Conservation (phyloP, 176 grass and related monocot species). For the Oryza meridionalis region DNA sequence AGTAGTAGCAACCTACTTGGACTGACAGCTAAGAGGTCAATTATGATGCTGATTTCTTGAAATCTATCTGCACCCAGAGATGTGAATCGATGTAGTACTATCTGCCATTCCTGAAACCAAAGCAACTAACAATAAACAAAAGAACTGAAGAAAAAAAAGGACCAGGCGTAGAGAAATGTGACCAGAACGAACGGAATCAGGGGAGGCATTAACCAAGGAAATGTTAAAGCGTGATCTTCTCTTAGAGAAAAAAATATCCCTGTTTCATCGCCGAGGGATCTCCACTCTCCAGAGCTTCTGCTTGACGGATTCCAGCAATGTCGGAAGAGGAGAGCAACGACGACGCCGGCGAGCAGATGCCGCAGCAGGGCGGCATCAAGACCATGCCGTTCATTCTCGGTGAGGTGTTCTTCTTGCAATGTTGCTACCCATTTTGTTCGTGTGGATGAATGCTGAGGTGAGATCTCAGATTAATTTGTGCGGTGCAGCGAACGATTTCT, state of each 20-base stretch:
- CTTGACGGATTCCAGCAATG: constrained; percentile 7
- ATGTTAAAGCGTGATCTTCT: background rate
- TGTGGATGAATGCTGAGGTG: background rate
- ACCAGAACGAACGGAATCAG: constrained; percentile 2
- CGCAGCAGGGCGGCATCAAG: constrained; percentile 46
- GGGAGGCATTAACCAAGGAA: constrained; percentile 16
- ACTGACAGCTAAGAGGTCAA: background rate
- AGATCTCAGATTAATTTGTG: background rate
- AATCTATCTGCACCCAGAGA: background rate
- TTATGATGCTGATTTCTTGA: background rate
- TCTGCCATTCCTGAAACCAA: background rate
- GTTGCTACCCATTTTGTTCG: background rate
- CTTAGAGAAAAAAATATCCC: background rate
- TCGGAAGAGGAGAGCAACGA: constrained; percentile 24
- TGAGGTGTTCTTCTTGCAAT: background rate
- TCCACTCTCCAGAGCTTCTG: background rate
- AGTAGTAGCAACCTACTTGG: background rate
- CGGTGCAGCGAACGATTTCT: constrained; percentile 68
- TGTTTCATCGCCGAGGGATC: background rate
- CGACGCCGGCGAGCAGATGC: background rate
- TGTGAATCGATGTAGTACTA: background rate
- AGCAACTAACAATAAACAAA: constrained; percentile 6
- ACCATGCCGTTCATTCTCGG: constrained; percentile 66
- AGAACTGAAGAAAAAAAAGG: background rate
- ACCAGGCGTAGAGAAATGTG: background rate